These are phyloP conservation scores for Penicillium chermesinum DNA, from an alignment of 495 filamentous ascomycete species.

Conservation along the genomic window DNA sequence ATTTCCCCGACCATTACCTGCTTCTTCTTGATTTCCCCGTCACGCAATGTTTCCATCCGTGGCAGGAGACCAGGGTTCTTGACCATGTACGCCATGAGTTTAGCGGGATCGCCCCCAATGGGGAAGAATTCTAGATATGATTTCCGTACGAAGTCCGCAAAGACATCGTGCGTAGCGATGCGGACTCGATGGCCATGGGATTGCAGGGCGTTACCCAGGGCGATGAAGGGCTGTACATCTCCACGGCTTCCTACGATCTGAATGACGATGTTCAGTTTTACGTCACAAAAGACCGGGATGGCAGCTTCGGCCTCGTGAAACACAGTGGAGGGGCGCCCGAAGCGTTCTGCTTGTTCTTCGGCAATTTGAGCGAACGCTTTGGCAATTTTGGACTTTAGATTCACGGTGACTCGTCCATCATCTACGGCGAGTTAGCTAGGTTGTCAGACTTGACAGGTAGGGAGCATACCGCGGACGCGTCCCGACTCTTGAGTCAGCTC, in stretches of 20 bases:
- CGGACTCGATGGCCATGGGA: constrained; percentile 50
- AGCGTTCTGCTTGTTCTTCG: constrained; percentile 2
- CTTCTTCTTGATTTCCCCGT: constrained; percentile 43
- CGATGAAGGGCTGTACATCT: constrained; percentile 52
- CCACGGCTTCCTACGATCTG: constrained; percentile 51
- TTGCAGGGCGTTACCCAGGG: constrained; percentile 47
- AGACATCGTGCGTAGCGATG: constrained; percentile 57
- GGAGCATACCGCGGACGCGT: not conserved
- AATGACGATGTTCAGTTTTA: constrained; percentile 46
- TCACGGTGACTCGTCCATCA: constrained; percentile 25
- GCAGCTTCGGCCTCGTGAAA: constrained; percentile 1
- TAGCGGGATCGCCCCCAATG: constrained; percentile 58
- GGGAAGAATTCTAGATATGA: constrained; percentile 58
- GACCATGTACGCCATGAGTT: constrained; percentile 60
- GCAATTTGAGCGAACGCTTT: constrained; percentile 16
- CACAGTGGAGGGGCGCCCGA: not conserved
- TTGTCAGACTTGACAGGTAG: not conserved
- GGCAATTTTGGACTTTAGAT: constrained; percentile 21
- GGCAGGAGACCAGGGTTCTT: constrained; percentile 51
- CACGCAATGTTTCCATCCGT: constrained; percentile 38
- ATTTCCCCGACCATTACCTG: constrained; percentile 52
- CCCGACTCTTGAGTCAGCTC: constrained; percentile 1
- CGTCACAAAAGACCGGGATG: constrained; percentile 9
- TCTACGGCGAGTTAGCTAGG: constrained; percentile 2
- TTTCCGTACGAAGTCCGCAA: constrained; percentile 51